phyloP scores from a whole-genome alignment of 1,284 basidiomycete genomes.

The Albatrellus sp. region DNA sequence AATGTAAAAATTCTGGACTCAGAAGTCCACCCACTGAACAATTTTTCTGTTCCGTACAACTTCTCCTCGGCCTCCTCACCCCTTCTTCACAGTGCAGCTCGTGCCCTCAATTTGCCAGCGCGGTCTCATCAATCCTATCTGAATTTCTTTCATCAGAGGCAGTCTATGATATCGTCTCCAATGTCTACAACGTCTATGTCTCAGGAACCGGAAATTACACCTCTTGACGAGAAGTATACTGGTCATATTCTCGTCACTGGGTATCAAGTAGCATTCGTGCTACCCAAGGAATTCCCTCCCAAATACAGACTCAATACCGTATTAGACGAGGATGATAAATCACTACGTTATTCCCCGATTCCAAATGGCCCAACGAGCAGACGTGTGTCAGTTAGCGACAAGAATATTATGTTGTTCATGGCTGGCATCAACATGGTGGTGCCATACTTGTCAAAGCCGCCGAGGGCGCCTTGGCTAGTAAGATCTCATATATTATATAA shows the following conservation, averaged over 20 bases:
- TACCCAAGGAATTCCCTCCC: constrained; percentile 60
- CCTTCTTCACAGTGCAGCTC: constrained; percentile 52
- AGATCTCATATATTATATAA: constrained; percentile 15
- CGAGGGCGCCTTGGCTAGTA: constrained; percentile 59
- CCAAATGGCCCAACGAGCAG: constrained; percentile 28
- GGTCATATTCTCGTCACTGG: constrained; percentile 65
- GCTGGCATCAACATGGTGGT: constrained; percentile 64
- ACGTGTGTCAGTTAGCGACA: constrained; percentile 41
- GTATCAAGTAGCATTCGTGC: constrained; percentile 63
- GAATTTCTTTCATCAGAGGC: constrained; percentile 34
- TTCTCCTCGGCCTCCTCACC: constrained; percentile 55
- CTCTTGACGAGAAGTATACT: constrained; percentile 50
- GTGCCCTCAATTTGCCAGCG: constrained; percentile 51
- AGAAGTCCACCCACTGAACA: constrained; percentile 63
- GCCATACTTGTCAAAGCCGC: constrained; percentile 54
- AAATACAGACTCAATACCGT: constrained; percentile 14
- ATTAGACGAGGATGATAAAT: constrained; percentile 19
- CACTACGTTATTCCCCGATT: constrained; percentile 9
- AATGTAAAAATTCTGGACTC: constrained; percentile 61
- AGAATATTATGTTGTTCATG: constrained; percentile 55
- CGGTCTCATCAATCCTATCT: constrained; percentile 48
- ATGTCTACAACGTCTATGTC: constrained; percentile 21
- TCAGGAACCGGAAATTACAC: constrained; percentile 8
- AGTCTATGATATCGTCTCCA: constrained; percentile 18
- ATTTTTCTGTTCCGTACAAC: constrained; percentile 55